These are phyloP conservation scores for Oryza rufipogon DNA, from an alignment of 176 grass and related monocot genomes.

Conservation along the genomic window DNA sequence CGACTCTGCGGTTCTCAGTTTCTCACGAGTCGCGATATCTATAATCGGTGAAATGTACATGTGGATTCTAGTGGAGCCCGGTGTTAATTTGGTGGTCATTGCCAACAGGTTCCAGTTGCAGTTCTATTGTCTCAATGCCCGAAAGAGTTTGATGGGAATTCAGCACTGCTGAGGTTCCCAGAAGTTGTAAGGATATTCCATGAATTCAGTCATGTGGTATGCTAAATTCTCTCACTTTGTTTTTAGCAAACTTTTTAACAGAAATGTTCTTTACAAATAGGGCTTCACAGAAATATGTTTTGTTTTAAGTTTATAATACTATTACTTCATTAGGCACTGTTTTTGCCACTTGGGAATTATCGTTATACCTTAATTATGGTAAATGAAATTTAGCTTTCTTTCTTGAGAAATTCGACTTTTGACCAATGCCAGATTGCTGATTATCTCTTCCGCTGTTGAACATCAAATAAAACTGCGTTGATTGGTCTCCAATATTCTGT, in stretches of 20 bases:
- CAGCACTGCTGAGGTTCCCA: slow-evolving; percentile 71
- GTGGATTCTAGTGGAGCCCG: slow-evolving; percentile 1
- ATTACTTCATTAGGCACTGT: neutral
- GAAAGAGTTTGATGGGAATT: slow-evolving; percentile 75
- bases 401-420: slow-evolving; percentile 1
- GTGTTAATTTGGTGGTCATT: slow-evolving; percentile 18
- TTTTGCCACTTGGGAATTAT: neutral
- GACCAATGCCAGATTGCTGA: slow-evolving; percentile 3
- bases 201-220: slow-evolving; percentile 98
- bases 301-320: neutral
- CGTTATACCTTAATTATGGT: neutral
- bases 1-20: neutral
- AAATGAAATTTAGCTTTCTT: neutral
- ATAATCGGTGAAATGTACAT: slow-evolving; percentile 28
- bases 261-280: slow-evolving; percentile 19
- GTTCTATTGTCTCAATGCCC: slow-evolving; percentile 85
- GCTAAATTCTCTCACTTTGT: slow-evolving; percentile 40
- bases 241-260: slow-evolving; percentile 9
- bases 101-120: slow-evolving; percentile 70
- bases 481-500: slow-evolving; percentile 41
- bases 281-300: slow-evolving; percentile 6
- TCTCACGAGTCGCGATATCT: neutral
- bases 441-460: slow-evolving; percentile 25
- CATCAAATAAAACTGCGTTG: slow-evolving; percentile 11
- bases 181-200: slow-evolving; percentile 97